These are phyloP conservation scores for Trichoderma harzianum DNA, from an alignment of 2,329 filamentous ascomycete genomes.

Conservation along the genomic window DNA sequence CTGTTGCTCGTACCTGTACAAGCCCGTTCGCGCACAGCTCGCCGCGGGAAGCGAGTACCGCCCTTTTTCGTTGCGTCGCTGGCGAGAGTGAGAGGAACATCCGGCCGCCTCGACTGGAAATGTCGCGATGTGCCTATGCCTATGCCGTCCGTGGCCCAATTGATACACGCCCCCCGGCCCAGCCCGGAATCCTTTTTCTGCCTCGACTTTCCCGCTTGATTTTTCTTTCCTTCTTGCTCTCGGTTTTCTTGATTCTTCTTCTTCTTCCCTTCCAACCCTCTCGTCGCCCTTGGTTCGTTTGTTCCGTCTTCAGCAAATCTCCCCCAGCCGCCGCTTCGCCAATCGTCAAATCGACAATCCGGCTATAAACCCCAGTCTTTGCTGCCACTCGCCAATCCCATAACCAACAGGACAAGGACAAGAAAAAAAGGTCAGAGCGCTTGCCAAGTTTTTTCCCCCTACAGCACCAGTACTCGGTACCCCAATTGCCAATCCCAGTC, in stretches of 20 bases:
- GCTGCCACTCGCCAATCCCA: neutral
- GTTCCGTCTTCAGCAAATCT: neutral
- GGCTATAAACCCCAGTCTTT: conserved; percentile 8
- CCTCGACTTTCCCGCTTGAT: neutral
- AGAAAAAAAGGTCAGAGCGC: conserved; percentile 16
- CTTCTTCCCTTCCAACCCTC: neutral
- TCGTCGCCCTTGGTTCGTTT: conserved; percentile 14
- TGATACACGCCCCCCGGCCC: neutral
- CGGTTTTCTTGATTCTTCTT: conserved; percentile 6
- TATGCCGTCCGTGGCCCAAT: neutral
- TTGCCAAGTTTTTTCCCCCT: neutral
- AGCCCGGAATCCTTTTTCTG: conserved; percentile 12
- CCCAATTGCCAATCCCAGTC: neutral
- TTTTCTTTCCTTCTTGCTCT: neutral
- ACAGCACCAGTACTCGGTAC: neutral
- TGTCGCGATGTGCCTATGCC: neutral
- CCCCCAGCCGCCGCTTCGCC: neutral
- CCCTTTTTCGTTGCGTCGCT: neutral
- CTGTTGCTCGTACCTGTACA: neutral
- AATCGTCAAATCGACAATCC: conserved; percentile 15
- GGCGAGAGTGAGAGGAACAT: neutral
- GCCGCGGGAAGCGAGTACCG: conserved; percentile 8
- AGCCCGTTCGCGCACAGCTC: neutral
- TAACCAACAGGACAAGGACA: neutral
- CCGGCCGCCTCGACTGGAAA: neutral